These are phyloP conservation scores for Cucumis melo DNA, from an alignment of 306 rosid genomes.

Conservation along the genomic window DNA sequence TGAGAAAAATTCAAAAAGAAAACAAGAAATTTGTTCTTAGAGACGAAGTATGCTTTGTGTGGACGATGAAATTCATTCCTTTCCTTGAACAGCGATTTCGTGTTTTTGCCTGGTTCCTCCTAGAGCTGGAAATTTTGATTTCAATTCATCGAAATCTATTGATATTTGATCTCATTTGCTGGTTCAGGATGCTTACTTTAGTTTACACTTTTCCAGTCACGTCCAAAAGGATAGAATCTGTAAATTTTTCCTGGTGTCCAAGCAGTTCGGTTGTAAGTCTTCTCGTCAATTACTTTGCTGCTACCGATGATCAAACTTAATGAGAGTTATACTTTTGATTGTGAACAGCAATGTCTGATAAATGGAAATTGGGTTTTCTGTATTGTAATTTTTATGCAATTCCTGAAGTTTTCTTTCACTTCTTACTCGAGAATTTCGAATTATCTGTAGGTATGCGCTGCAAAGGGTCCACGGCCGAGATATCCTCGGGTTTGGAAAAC, in stretches of 20 bases:
- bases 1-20: neutral
- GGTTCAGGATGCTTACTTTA: slow-evolving; percentile 48
- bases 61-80: neutral
- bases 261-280: slow-evolving; percentile 52
- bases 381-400: too few relatives aligned
- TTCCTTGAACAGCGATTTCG: neutral
- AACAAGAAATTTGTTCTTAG: neutral
- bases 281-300: neutral
- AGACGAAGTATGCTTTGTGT: neutral
- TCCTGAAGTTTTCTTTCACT: neutral
- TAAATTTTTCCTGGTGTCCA: slow-evolving; percentile 16
- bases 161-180: neutral
- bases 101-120: neutral
- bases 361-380: neutral
- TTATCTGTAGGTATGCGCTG: slow-evolving; percentile 54
- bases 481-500: slow-evolving; percentile 93
- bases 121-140: neutral
- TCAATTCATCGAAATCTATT: neutral
- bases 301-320: neutral
- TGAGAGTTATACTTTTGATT: too few relatives aligned
- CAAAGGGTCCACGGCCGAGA: slow-evolving; percentile 89
- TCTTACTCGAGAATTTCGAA: neutral
- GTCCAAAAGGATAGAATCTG: slow-evolving; percentile 24
- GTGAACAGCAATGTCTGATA: neutral
- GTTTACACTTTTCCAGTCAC: slow-evolving; percentile 31